Evolutionary conservation across 2,329 filamentous ascomycete species (phyloP), one percentile per base, ranked within the genome.

Genomic region (Penicillium sclerotigenum): DNA sequence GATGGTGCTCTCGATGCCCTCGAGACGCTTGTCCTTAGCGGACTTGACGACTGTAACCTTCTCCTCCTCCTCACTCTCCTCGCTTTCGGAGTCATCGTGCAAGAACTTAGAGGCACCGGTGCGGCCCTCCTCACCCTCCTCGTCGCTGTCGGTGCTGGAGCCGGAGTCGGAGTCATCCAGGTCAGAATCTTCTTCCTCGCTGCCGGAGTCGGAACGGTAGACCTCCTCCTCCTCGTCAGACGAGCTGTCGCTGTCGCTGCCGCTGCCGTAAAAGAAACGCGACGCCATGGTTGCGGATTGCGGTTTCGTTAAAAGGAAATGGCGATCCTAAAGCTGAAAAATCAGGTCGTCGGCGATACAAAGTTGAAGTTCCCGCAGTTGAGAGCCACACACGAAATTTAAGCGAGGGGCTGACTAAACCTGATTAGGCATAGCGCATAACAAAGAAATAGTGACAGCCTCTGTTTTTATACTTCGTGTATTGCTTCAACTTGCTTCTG

Each of bases 241-340:
- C 63, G 91, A 96, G 83, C 90, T 91, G 81, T 97, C 92, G 82
- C 86, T 90, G 72, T 93, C 96, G 86, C 92, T 97, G 79, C 96
- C 92, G 81, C 88, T 89, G 76, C 89, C 89, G 78, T 91, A 89
- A 84, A 97, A 97, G 80, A 97, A 99, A 81, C 91, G 89, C 84
- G 94, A 97, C 89, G 93, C 94, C 61, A 73, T 56, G 40, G 10
- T 89, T 80, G 75, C 66, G 65, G 65, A 54, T 63, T 52, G 20
- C 47, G 55, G 56, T 59, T 59, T 56, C 55, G 56, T 46, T 49
- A 41, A 60, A 33, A 47, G 47, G 47, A 60, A 50, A 52, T 56
- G 54, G 53, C 52, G 59, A 59, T 58, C 61, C 64, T 58, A 41
- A 54, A 56, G 59, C 63, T 63, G 59, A 59, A 61, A 51, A 53